A percentile compares a stretch with the other conserved stretches of the same genome.
These are phyloP conservation scores for Vigna nakashimae DNA, from an alignment of 306 rosid species.

Conservation along the genomic window DNA sequence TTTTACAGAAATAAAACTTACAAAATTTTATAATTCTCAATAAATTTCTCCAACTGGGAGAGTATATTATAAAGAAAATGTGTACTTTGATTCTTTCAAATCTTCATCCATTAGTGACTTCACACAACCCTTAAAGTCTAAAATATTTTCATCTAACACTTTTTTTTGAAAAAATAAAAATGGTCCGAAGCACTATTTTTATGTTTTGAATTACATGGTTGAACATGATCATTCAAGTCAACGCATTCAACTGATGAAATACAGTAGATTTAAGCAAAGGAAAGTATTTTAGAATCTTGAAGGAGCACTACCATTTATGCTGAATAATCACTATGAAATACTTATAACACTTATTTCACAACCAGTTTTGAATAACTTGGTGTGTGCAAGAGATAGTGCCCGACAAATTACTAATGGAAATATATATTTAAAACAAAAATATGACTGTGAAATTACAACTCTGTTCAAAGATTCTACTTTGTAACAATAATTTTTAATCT, in stretches of 20 bases:
- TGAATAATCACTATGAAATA: constrained; percentile 10
- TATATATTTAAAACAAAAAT: constrained; percentile 21
- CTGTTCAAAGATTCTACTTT: constrained; percentile 20
- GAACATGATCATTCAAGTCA: constrained; percentile 23
- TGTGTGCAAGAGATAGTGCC: not conserved
- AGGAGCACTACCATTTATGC: not conserved
- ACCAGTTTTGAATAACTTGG: not conserved
- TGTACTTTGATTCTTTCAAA: too few species aligned
- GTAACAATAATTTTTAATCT: constrained; percentile 28
- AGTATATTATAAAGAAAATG: too few species aligned
- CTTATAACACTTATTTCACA: constrained; percentile 8
- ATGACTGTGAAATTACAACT: constrained; percentile 17
- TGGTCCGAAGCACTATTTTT: too few species aligned
- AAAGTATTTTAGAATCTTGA: not conserved
- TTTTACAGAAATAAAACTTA: too few species aligned
- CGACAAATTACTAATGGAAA: constrained; percentile 19
- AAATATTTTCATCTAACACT: too few species aligned
- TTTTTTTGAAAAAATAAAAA: too few species aligned
- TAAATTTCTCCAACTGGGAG: too few species aligned
- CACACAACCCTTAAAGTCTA: too few species aligned
- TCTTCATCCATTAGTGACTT: too few species aligned
- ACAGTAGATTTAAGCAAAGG: not conserved
- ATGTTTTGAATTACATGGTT: not conserved
- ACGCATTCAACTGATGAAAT: not conserved
- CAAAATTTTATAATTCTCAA: too few species aligned